Evolutionary conservation across 352 stramenopile species (phyloP), one percentile per base, ranked within the genome.

Genomic region (Phytophthora tubulina): DNA sequence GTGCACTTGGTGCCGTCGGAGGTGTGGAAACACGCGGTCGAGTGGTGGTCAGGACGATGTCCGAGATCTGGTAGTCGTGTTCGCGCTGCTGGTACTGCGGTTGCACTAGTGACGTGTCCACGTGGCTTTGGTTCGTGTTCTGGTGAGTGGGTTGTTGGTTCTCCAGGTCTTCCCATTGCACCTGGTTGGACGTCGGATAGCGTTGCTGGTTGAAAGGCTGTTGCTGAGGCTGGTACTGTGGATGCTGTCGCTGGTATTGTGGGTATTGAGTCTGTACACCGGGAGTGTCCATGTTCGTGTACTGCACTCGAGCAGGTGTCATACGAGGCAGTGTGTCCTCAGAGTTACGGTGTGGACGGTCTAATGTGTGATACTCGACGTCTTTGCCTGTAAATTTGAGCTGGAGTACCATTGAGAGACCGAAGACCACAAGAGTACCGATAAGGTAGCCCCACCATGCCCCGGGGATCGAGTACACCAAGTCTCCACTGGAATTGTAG

Each of bases 401-500:
- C 63, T 92, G 85, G 3, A 94, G 58, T 9, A 82, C 58, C 42
- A 84, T 55, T 0, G 81, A 83, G 52, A 92, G 60, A 3, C 63
- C 65, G 10, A 81, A 85, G 4, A 92, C 63, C 35, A 91, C 73
- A 17, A 93, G 41, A 2, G 79, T 85, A 0, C 74, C 81, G 3
- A 79, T 74, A 27, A 92, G 75, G 59, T 94, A 94, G 2, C 57
- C 81, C 78, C 83, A 92, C 82, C 84, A 92, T 4, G 73, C 78
- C 13, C 72, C 66, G 3, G 83, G 82, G 70, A 92, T 81, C 10
- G 69, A 75, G 35, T 81, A 73, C 9, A 72, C 61, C 15, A 68
- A 67, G 32, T 86, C 65, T 7, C 79, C 77, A 7, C 75, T 72
- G 6, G 70, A 67, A 36, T 76, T 73, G 35, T 79, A 67, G 15